A percentile compares a stretch with the other conserved stretches of the same genome.
Conservation (phyloP, 805 yeast genomes). For the Clavispora asparagi region DNA sequence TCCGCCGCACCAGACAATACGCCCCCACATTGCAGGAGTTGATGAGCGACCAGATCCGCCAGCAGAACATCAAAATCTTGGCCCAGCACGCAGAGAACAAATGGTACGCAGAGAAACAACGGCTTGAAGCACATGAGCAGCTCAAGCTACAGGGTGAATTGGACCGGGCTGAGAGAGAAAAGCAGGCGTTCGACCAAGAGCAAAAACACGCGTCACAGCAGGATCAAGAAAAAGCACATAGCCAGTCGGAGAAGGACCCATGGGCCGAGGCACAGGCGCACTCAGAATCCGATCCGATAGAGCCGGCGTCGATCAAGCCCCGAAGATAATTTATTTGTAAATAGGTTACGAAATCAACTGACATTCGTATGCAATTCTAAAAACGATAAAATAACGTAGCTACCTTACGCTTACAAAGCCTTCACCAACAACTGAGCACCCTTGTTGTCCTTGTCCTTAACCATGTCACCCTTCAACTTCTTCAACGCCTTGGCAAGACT, state of each 20-base stretch:
- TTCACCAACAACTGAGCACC: conserved; percentile 45
- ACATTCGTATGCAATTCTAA: not conserved
- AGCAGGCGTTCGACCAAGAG: conserved; percentile 6
- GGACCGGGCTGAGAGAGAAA: conserved; percentile 14
- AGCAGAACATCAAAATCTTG: conserved; percentile 45
- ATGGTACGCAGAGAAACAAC: conserved; percentile 32
- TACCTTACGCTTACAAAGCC: conserved; percentile 9
- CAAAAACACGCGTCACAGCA: not conserved
- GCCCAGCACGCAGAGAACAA: conserved; percentile 43
- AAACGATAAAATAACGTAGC: not conserved
- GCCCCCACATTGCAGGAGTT: conserved; percentile 66
- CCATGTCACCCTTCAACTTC: conserved; percentile 41
- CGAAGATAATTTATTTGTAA: conserved; percentile 14
- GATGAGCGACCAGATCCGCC: conserved; percentile 51
- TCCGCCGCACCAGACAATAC: conserved; percentile 53
- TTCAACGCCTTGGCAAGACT: conserved; percentile 51
- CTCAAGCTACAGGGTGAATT: conserved; percentile 28
- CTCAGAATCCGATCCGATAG: conserved; percentile 27
- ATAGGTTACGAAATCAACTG: not conserved
- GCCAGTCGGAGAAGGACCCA: conserved; percentile 16
- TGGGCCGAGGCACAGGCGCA: conserved; percentile 32
- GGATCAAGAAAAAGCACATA: not conserved
- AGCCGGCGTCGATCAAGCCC: conserved; percentile 35
- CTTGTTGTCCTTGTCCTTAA: conserved; percentile 49
- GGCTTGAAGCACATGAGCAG: conserved; percentile 29